Percentiles rank a stretch among this genome's conserved stretches.
These are phyloP conservation scores for Lecanosticta acicola DNA, from an alignment of 2,329 filamentous ascomycete species.

Conservation along the genomic window DNA sequence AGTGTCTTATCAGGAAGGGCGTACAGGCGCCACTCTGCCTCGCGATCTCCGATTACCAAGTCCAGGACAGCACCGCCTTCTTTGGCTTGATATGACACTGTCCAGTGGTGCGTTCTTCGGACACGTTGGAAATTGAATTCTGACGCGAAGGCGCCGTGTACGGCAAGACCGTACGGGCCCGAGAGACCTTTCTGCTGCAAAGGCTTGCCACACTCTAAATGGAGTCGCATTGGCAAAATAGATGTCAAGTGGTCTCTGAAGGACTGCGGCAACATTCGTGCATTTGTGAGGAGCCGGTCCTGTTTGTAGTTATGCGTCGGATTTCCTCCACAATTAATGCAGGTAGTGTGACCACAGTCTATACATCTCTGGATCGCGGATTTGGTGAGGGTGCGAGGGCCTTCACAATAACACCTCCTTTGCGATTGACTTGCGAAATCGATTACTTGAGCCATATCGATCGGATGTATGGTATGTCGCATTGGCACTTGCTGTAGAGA, in stretches of 20 bases:
- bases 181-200: neutral
- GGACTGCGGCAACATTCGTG: conserved; percentile 27
- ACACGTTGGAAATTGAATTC: conserved; percentile 34
- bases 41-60: conserved; percentile 24
- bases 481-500: too few species aligned
- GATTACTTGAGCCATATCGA: conserved; percentile 7
- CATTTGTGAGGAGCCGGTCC: conserved; percentile 3
- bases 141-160: conserved; percentile 31
- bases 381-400: conserved; percentile 36
- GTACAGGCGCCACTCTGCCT: conserved; percentile 30
- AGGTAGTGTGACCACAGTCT: conserved; percentile 52
- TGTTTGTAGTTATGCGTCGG: conserved; percentile 45
- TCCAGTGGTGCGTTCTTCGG: conserved; percentile 36
- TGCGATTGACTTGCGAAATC: conserved; percentile 8
- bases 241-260: conserved; percentile 21
- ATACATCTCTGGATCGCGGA: conserved; percentile 44
- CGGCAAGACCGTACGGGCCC: conserved; percentile 27
- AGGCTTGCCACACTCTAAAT: neutral
- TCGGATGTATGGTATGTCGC: neutral
- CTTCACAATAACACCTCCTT: conserved; percentile 53
- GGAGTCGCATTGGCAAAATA: conserved; percentile 19
- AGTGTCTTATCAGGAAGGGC: conserved; percentile 17
- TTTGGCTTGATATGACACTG: conserved; percentile 35
- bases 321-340: conserved; percentile 49
- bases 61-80: conserved; percentile 33